Evolutionary conservation across 108 stramenopile species (phyloP).

Genomic region (Cyclotella cryptica): DNA sequence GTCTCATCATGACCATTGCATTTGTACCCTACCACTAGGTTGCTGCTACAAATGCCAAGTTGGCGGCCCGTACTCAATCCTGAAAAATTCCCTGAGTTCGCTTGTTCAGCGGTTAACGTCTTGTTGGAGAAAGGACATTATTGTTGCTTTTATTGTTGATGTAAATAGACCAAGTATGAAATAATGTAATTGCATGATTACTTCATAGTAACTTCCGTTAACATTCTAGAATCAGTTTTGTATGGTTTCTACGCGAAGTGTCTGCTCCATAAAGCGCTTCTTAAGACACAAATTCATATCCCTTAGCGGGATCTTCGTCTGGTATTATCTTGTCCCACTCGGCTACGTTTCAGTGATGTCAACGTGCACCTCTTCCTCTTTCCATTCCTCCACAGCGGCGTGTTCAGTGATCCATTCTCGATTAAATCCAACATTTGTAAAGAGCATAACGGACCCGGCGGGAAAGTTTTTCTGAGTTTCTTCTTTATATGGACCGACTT

Average conservation of each 20-base stretch:
- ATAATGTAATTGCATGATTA: too few relatives aligned
- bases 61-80: not conserved
- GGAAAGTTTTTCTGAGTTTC: slow-evolving; percentile 20
- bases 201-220: too few relatives aligned
- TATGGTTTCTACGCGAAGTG: too few relatives aligned
- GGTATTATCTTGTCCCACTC: not conserved
- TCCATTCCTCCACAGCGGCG: slow-evolving; percentile 27
- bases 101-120: not conserved
- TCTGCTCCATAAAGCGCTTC: not conserved
- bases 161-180: too few relatives aligned
- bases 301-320: not conserved
- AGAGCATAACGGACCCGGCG: slow-evolving; percentile 35
- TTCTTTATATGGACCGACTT: not conserved
- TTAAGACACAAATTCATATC: not conserved
- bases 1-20: too few relatives aligned
- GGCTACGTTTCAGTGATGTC: slow-evolving; percentile 19
- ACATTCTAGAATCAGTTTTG: too few relatives aligned
- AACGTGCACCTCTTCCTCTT: slow-evolving; percentile 22
- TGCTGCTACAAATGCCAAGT: not conserved
- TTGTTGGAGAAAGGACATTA: too few relatives aligned
- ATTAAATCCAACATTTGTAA: slow-evolving; percentile 28
- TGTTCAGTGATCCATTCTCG: slow-evolving; percentile 25
- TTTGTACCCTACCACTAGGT: not conserved
- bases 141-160: too few relatives aligned
- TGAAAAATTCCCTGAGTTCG: not conserved